Percentiles rank a stretch among this genome's conserved stretches.
Evolutionary conservation across 805 yeast species (phyloP).

Genomic region (Cyberlindnera mrakii): DNA sequence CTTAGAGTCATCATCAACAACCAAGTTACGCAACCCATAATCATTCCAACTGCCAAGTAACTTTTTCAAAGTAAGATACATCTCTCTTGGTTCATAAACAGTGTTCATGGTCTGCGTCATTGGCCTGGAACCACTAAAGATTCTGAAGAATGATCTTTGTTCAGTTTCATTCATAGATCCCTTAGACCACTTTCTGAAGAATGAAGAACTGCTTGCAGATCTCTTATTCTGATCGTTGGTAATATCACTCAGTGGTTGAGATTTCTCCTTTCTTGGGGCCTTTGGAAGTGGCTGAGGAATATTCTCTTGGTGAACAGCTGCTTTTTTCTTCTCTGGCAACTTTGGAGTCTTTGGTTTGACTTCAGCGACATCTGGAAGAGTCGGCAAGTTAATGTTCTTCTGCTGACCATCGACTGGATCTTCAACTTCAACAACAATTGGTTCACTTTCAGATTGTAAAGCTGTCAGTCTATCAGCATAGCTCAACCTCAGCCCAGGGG

Average conservation of each 20-base stretch:
- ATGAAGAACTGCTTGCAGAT: slow-evolving; percentile 17
- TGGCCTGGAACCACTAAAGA: slow-evolving; percentile 22
- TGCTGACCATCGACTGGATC: slow-evolving; percentile 2
- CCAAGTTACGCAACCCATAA: slow-evolving; percentile 59
- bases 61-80: slow-evolving; percentile 58
- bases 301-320: slow-evolving; percentile 12
- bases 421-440: slow-evolving; percentile 6
- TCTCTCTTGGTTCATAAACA: slow-evolving; percentile 38
- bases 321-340: slow-evolving; percentile 14
- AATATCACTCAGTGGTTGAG: slow-evolving; percentile 15
- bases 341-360: slow-evolving; percentile 5
- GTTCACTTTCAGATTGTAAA: slow-evolving; percentile 5
- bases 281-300: slow-evolving; percentile 11
- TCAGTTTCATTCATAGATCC: slow-evolving; percentile 17
- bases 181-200: slow-evolving; percentile 24
- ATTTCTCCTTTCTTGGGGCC: slow-evolving; percentile 5
- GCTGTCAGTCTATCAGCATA: slow-evolving; percentile 34
- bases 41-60: slow-evolving; percentile 62
- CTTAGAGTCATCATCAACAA: slow-evolving; percentile 34
- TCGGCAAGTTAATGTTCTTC: slow-evolving; percentile 18
- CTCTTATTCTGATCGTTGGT: slow-evolving; percentile 19
- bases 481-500: slow-evolving; percentile 27
- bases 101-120: slow-evolving; percentile 23
- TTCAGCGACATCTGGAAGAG: slow-evolving; percentile 15
- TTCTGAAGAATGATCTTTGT: slow-evolving; percentile 25